Evolutionary conservation across 148 eudicot species (phyloP), one percentile per base, ranked within the genome.

Genomic region (Rhododendron ovatum): DNA sequence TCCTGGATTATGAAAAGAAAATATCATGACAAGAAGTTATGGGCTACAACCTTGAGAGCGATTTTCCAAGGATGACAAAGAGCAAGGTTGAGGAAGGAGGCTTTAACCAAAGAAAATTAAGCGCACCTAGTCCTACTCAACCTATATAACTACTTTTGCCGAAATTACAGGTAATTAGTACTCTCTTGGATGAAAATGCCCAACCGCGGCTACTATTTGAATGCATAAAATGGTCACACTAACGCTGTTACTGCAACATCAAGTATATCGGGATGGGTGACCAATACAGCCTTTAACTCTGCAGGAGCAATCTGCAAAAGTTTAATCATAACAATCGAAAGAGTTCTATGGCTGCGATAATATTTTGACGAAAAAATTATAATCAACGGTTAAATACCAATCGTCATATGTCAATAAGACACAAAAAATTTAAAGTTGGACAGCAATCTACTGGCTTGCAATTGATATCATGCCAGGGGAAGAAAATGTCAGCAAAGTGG

Each of bases 201-300:
- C 55, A 51, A 12, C 30, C 6, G 43, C 26, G 50, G 3, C 14
- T 14, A 41, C 7, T 41, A 41, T 48, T 86, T 73, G 30, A 82
- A 20, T 28, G 65, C 65, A 37, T 82, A 75, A 82, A 82, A 24
- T 81, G 28, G 14, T 75, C 37, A 69, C 35, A 87, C 93, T 89
- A 91, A 97, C 98, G 91, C 93, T 22, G 89, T 91, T 28, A 97
- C 98, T 33, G 95, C 98, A 78, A 88, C 98, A 86, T 97, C 99
- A 76, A 92, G 83, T 83, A 97, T 89, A 24, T 94, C 94, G 1
- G 98, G 98, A 87, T 97, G 99, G 41, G 95, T 89, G 74, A 91
- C 80, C 87, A 97, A 83, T 41, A 97, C 84, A 53, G 94, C 88
- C 91, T 97, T 98, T 71, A 97, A 87, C 87, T 97, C 99, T 11